A percentile compares a stretch with the other conserved stretches of the same genome.
These are phyloP conservation scores for Corylus avellana DNA, from an alignment of 306 rosid species.

Conservation along the genomic window DNA sequence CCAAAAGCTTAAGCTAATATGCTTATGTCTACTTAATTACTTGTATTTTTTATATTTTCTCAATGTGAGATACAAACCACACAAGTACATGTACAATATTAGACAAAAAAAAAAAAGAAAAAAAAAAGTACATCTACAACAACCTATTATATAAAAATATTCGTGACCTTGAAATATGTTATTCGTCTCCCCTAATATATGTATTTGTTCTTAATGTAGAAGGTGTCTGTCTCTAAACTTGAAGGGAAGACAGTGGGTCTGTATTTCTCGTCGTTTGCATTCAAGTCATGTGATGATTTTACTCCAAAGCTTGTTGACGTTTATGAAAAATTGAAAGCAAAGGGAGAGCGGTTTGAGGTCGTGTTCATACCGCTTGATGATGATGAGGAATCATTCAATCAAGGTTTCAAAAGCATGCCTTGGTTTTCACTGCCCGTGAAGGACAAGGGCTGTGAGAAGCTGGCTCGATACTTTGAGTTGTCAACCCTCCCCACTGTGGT, in stretches of 20 bases:
- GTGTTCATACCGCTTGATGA: slow-evolving; percentile 53
- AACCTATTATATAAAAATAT: background rate
- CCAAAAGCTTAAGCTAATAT: too few species aligned
- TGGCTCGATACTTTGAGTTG: slow-evolving; percentile 54
- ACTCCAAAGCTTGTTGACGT: slow-evolving; percentile 50
- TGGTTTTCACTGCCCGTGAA: slow-evolving; percentile 67
- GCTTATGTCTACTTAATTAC: too few species aligned
- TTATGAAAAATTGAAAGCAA: slow-evolving; percentile 56
- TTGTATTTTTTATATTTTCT: too few species aligned
- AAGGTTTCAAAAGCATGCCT: slow-evolving; percentile 42
- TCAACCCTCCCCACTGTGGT: slow-evolving; percentile 57
- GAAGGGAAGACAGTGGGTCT: slow-evolving; percentile 70
- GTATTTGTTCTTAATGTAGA: slow-evolving; percentile 20
- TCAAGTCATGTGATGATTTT: slow-evolving; percentile 31
- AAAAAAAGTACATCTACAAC: too few species aligned
- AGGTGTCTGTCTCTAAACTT: slow-evolving; percentile 64
- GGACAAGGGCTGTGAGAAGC: slow-evolving; percentile 47
- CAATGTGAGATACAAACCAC: too few species aligned
- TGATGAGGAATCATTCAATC: slow-evolving; percentile 49
- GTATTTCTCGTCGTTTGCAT: slow-evolving; percentile 44
- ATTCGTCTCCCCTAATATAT: slow-evolving; percentile 16
- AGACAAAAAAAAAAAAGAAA: too few species aligned
- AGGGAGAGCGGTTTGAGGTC: slow-evolving; percentile 62
- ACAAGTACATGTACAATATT: too few species aligned
- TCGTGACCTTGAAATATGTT: slow-evolving; percentile 6